These are phyloP conservation scores for Tetrastigma voinierianum DNA, from an alignment of 164 flowering plant species.

Conservation along the genomic window DNA sequence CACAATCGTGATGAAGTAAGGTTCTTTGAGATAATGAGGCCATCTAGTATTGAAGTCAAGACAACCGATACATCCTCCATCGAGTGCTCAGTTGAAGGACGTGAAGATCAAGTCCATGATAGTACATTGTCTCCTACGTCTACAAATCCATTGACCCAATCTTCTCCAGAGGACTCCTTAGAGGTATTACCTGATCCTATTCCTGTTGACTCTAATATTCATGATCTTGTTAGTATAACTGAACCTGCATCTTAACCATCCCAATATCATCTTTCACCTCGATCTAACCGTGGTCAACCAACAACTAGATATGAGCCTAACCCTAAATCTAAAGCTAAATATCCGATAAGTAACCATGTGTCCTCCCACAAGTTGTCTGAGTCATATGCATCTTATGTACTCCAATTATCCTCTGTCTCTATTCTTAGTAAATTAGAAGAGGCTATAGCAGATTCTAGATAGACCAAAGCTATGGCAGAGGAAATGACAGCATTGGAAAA, in stretches of 20 bases:
- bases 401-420: not conserved
- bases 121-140: constrained; percentile 7
- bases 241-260: not conserved
- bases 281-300: constrained; percentile 1
- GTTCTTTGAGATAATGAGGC: too few species aligned
- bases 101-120: not conserved
- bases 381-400: constrained; percentile 5
- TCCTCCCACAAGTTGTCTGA: constrained; percentile 2
- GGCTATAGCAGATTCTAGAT: not conserved
- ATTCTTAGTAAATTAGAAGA: not conserved
- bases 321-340: constrained; percentile 2
- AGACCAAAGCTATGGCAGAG: not conserved
- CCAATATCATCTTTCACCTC: not conserved
- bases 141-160: not conserved
- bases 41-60: too few species aligned
- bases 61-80: not conserved
- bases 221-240: too few species aligned
- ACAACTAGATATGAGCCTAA: not conserved
- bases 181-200: not conserved
- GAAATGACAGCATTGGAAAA: not conserved
- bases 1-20: not conserved
- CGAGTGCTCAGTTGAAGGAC: not conserved
- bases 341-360: not conserved
- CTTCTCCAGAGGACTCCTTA: not conserved
- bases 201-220: too few species aligned